Evolutionary conservation across 306 rosid genomes (phyloP).

Genomic region (Chamaecrista fasciculata): DNA sequence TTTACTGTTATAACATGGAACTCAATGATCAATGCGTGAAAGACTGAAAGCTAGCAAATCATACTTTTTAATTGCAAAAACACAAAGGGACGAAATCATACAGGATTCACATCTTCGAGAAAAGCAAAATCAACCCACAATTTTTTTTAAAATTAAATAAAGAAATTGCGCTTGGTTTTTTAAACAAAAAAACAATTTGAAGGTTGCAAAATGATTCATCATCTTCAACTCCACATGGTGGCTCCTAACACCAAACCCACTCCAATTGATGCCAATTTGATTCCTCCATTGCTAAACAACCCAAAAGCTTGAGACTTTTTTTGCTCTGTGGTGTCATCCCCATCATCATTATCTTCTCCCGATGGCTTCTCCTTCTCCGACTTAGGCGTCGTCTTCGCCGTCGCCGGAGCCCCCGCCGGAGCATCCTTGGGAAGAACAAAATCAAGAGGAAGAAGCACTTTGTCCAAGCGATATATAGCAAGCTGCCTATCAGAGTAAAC

Average conservation of each 20-base stretch:
- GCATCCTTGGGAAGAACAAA: constrained; percentile 33
- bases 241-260: constrained; percentile 22
- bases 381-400: constrained; percentile 34
- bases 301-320: constrained; percentile 36
- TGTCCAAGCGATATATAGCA: constrained; percentile 54
- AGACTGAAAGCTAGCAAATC: too few relatives aligned
- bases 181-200: not conserved
- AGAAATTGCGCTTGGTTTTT: not conserved
- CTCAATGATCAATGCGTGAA: too few relatives aligned
- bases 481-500: constrained; percentile 49
- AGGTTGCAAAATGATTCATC: not conserved
- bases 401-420: constrained; percentile 43
- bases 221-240: constrained; percentile 11
- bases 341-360: constrained; percentile 3
- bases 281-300: constrained; percentile 1
- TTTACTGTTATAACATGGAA: too few relatives aligned
- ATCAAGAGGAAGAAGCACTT: constrained; percentile 58
- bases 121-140: not conserved
- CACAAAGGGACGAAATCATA: not conserved
- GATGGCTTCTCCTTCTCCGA: constrained; percentile 31
- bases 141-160: too few relatives aligned
- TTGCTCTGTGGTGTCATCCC: constrained; percentile 19
- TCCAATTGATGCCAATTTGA: constrained; percentile 20
- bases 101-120: constrained; percentile 1
- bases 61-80: not conserved